phyloP scores from a whole-genome alignment of 805 yeast genomes.

The Myxozyma vanderwaltii region DNA sequence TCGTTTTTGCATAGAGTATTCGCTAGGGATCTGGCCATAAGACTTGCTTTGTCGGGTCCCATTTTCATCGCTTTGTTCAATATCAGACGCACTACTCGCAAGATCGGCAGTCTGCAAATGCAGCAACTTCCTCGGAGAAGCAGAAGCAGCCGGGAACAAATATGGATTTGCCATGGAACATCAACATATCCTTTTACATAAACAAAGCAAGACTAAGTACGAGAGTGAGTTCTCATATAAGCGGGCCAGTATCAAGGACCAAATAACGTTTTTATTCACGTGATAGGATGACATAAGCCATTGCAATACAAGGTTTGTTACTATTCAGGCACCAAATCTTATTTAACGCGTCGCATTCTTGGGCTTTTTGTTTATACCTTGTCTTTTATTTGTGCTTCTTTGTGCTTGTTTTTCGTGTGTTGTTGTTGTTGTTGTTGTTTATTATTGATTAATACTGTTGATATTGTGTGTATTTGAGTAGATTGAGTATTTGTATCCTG shows the following conservation, averaged over 20 bases:
- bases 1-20: neutral
- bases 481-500: too few relatives aligned
- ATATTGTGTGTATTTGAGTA: neutral
- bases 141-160: neutral
- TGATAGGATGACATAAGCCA: neutral
- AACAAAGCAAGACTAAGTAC: too few relatives aligned
- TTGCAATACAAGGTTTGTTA: neutral
- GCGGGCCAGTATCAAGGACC: neutral
- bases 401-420: neutral
- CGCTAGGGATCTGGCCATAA: neutral
- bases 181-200: too few relatives aligned
- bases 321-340: constrained; percentile 6
- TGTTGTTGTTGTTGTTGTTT: neutral
- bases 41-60: neutral
- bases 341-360: constrained; percentile 12
- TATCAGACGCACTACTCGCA: neutral
- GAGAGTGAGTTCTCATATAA: too few relatives aligned
- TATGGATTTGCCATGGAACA: neutral
- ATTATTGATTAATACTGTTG: neutral
- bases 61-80: neutral
- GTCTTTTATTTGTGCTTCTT: neutral
- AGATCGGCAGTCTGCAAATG: constrained; percentile 1
- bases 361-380: too few relatives aligned
- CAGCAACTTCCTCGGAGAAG: neutral
- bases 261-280: neutral